These are phyloP conservation scores for Fusarium sp. DNA, from an alignment of 2,329 filamentous ascomycete genomes.

Conservation along the genomic window DNA sequence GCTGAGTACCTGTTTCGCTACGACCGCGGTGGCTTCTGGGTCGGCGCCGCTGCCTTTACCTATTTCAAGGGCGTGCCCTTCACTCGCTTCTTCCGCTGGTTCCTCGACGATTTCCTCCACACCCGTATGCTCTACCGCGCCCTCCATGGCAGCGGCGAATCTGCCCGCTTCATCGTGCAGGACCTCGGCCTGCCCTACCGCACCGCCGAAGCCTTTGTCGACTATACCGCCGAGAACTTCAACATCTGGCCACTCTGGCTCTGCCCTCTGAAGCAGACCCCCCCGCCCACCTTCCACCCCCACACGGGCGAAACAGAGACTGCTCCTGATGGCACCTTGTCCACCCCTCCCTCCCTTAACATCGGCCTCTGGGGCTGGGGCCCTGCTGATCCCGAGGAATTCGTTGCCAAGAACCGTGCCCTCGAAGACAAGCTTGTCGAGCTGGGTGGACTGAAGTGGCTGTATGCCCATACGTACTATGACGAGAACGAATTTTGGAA, in stretches of 20 bases:
- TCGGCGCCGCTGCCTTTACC: conserved; percentile 75
- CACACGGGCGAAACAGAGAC: conserved; percentile 59
- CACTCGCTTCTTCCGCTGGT: conserved; percentile 75
- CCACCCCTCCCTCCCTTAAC: conserved; percentile 67
- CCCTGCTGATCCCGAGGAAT: conserved; percentile 69
- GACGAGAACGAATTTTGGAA: conserved; percentile 79
- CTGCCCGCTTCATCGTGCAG: conserved; percentile 77
- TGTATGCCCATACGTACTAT: conserved; percentile 91
- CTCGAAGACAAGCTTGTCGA: conserved; percentile 79
- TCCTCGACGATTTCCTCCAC: conserved; percentile 81
- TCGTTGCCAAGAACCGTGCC: conserved; percentile 78
- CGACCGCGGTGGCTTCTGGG: conserved; percentile 84
- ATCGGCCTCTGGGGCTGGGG: conserved; percentile 87
- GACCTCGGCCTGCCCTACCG: conserved; percentile 74
- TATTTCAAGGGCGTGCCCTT: conserved; percentile 79
- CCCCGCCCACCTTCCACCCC: conserved; percentile 70
- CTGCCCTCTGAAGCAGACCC: conserved; percentile 67
- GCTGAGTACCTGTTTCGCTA: conserved; percentile 84
- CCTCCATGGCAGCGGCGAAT: conserved; percentile 77
- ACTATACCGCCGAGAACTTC: conserved; percentile 67
- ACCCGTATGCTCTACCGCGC: conserved; percentile 83
- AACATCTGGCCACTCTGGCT: conserved; percentile 75
- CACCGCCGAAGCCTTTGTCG: conserved; percentile 67
- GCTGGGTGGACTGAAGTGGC: conserved; percentile 86
- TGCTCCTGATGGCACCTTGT: conserved; percentile 33